Evolutionary conservation across 768 basidiomycete genomes (phyloP).

Genomic region (Tylopilus rubrobrunneus): DNA sequence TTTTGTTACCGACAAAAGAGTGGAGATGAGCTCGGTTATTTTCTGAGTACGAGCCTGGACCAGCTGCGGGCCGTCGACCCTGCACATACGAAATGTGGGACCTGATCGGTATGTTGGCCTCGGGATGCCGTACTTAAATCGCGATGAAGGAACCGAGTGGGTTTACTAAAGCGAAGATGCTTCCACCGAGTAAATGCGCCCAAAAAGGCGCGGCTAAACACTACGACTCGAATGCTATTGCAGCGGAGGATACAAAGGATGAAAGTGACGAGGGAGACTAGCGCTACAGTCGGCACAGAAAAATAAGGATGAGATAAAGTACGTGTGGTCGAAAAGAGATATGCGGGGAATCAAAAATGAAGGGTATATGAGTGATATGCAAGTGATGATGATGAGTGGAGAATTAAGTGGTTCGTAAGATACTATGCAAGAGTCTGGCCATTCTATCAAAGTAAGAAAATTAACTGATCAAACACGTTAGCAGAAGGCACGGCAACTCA

Average conservation of each 20-base stretch:
- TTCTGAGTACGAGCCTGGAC: background rate
- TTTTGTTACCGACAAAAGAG: background rate
- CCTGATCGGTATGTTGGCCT: background rate
- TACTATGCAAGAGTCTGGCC: background rate
- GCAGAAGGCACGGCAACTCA: background rate
- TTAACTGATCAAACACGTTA: background rate
- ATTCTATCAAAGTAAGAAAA: no score
- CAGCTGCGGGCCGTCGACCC: background rate
- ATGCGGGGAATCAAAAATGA: background rate
- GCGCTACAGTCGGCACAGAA: conserved; percentile 16
- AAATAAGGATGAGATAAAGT: background rate
- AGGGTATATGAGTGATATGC: background rate
- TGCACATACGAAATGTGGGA: background rate
- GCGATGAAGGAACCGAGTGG: background rate
- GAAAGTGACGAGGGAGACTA: conserved; percentile 1
- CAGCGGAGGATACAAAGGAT: conserved; percentile 1
- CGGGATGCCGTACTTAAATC: background rate
- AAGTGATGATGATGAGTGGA: background rate
- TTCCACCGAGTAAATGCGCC: no score
- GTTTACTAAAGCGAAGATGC: background rate
- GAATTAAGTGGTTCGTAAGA: background rate
- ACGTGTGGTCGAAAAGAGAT: background rate
- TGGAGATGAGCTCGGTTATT: background rate
- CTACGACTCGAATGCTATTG: background rate
- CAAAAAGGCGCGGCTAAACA: background rate